These are phyloP conservation scores for Aureobasidium musti DNA, from an alignment of 2,329 filamentous ascomycete genomes.

Conservation along the genomic window DNA sequence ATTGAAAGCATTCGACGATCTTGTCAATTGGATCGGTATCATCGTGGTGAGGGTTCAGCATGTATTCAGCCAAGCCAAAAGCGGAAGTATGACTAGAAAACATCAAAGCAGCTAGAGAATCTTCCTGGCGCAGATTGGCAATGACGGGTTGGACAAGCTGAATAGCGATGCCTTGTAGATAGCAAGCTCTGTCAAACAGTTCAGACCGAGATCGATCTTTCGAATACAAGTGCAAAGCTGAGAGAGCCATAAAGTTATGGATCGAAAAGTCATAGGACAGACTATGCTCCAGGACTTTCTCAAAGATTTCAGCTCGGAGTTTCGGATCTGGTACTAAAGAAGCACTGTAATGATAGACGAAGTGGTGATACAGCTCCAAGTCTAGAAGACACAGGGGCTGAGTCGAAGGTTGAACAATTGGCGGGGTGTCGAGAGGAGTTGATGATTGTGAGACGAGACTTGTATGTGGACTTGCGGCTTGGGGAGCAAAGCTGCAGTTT, in stretches of 20 bases:
- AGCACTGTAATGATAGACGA: slow-evolving; percentile 19
- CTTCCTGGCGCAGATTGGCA: slow-evolving; percentile 8
- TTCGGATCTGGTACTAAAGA: background rate
- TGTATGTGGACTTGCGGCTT: background rate
- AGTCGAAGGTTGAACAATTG: background rate
- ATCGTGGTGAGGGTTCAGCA: slow-evolving; percentile 24
- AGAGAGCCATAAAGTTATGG: slow-evolving; percentile 33
- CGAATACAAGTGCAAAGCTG: slow-evolving; percentile 33
- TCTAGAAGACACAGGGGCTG: slow-evolving; percentile 19
- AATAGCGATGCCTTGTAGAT: slow-evolving; percentile 30
- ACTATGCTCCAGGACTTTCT: background rate
- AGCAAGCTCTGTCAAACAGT: slow-evolving; percentile 30
- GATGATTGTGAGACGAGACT: background rate
- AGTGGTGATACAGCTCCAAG: slow-evolving; percentile 25
- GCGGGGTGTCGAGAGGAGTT: slow-evolving; percentile 3
- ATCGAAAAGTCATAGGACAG: slow-evolving; percentile 29
- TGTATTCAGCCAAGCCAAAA: slow-evolving; percentile 28
- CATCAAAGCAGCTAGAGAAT: slow-evolving; percentile 30
- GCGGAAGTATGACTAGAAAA: slow-evolving; percentile 31
- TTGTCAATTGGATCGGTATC: slow-evolving; percentile 24
- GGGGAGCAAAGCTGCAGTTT: slow-evolving; percentile 24
- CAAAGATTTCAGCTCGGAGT: background rate
- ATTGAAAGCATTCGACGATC: slow-evolving; percentile 26
- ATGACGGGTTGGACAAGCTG: slow-evolving; percentile 29
- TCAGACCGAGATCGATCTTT: background rate